These are phyloP conservation scores for Termitomyces sp. DNA, from an alignment of 768 basidiomycete genomes.

Conservation along the genomic window DNA sequence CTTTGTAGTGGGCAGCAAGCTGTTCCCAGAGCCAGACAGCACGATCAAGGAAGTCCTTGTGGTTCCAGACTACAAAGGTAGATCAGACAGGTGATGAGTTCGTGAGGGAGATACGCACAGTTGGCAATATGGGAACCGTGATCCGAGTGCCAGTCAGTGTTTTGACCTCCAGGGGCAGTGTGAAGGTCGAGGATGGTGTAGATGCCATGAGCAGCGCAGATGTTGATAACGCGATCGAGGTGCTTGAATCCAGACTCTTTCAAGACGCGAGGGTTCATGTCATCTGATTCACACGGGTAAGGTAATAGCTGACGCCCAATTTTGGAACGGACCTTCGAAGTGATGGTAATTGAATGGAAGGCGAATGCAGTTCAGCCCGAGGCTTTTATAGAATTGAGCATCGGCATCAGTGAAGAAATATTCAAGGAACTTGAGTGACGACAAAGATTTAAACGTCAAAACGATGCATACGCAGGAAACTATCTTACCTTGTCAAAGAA, in stretches of 20 bases:
- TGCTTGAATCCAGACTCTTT: constrained; percentile 74
- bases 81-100: background rate
- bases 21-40: constrained; percentile 73
- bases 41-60: constrained; percentile 84
- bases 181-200: constrained; percentile 83
- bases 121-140: constrained; percentile 63
- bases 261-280: constrained; percentile 74
- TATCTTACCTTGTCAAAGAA: constrained; percentile 75
- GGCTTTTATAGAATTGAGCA: constrained; percentile 69
- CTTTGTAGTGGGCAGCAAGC: constrained; percentile 69
- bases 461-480: background rate
- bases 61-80: constrained; percentile 57
- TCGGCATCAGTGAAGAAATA: constrained; percentile 79
- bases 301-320: background rate
- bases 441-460: background rate
- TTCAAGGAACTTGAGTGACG: constrained; percentile 57
- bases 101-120: constrained; percentile 26
- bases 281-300: constrained; percentile 33
- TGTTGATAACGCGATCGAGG: constrained; percentile 73
- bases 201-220: constrained; percentile 72
- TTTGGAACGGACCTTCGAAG: constrained; percentile 45
- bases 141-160: constrained; percentile 79
- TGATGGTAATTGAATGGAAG: constrained; percentile 71
- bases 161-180: constrained; percentile 69
- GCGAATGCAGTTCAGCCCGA: constrained; percentile 78